Base-by-base conservation (phyloP, 768 basidiomycete genomes). In the Mycena rosella region DNA sequence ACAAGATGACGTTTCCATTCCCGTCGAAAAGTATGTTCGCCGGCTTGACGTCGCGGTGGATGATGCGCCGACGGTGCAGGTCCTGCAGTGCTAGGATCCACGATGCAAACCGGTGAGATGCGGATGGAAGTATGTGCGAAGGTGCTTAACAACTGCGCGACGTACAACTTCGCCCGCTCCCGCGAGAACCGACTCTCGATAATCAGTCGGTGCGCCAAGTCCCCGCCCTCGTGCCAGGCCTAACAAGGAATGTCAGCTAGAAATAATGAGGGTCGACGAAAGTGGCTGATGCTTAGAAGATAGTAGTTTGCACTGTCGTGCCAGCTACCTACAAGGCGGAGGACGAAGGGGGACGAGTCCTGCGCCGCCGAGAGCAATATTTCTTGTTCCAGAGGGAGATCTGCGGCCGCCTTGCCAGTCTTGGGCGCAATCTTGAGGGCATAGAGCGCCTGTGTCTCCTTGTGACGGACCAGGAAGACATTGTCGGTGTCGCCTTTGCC, bases 381-480 rank as follows among this genome's bases (percentile, higher is more conserved):
- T 6, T 2, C 1, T 17, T 55, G 54, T 11, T 59, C 58, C 14
- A 30, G 20, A 0, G 15, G 30, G 2, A 48, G 7, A 22, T 48
- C 58, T n/a, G n/a, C n/a, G 5, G 45, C 58, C 3, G 29, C 0
- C n/a, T 24, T 32, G 14, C 36, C 32, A 0, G 14, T 24, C n/a
- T 47, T 59, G 2, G 32, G 44, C 5, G 47, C 34, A 26, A 51
- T 47, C 14, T 60, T 60, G 61, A 78, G 54, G 1, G 72, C 75
- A 20, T 70, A 72, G 20, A 62, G 60, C 29, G 65, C 52, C n/a
- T 38, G 40, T 6, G 61, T 69, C 26, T 52, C 24, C 53, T 66
- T 73, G 53, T 74, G 66, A 15, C 67, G 63, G 15, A 65, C 75
- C 48, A 74, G 69, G 36, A 60, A 65, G 30, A 77, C 73, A 15